Conservation (phyloP, 2,329 filamentous ascomycete species). For the Colletotrichum musicola region DNA sequence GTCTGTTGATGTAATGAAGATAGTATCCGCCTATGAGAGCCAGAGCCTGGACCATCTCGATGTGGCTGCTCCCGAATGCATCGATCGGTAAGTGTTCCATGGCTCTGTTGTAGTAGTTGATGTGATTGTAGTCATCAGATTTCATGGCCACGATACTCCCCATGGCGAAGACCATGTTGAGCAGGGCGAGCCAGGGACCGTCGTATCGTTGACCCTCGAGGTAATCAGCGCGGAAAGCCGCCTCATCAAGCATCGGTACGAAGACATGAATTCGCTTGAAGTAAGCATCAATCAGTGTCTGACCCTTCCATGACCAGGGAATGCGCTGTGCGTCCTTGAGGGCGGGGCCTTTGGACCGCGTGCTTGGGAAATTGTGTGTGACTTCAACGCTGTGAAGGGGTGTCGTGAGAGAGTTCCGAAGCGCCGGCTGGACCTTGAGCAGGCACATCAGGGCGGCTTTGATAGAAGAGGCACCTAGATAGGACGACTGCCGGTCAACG, state of each 20-base stretch:
- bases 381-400: constrained; percentile 62
- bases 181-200: constrained; percentile 76
- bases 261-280: constrained; percentile 80
- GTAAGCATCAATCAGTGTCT: constrained; percentile 79
- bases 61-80: constrained; percentile 70
- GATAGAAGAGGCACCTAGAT: constrained; percentile 80
- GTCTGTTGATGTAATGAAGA: constrained; percentile 81
- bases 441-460: constrained; percentile 81
- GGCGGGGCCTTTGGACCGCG: constrained; percentile 56
- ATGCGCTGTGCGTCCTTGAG: constrained; percentile 63
- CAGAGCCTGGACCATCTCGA: constrained; percentile 80
- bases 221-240: constrained; percentile 73
- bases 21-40: constrained; percentile 81
- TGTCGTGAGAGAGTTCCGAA: constrained; percentile 59
- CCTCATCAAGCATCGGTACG: constrained; percentile 80
- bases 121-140: constrained; percentile 74
- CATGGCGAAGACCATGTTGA: constrained; percentile 83
- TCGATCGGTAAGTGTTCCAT: constrained; percentile 76
- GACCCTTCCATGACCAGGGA: constrained; percentile 73
- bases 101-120: constrained; percentile 77
- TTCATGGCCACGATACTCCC: constrained; percentile 78
- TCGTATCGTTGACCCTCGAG: constrained; percentile 69
- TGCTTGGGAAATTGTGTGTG: constrained; percentile 58
- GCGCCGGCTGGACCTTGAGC: constrained; percentile 65
- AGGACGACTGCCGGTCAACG: constrained; percentile 71